These are phyloP conservation scores for Tricholoma saponaceum DNA, from an alignment of 768 basidiomycete genomes.

Conservation along the genomic window DNA sequence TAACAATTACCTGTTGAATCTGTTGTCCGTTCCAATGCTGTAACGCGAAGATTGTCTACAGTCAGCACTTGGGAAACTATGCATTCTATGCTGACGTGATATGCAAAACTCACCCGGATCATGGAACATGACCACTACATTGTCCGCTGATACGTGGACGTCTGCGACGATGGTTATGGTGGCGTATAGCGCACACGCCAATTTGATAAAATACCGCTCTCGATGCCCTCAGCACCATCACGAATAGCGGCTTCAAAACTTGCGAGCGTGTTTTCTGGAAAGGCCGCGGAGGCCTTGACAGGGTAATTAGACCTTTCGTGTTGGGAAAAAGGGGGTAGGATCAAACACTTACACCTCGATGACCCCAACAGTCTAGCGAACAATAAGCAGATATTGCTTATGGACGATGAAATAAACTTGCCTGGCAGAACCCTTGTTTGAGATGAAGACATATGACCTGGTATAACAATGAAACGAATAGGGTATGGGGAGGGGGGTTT, in stretches of 20 bases:
- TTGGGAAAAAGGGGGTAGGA: background rate
- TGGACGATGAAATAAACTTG: constrained; percentile 10
- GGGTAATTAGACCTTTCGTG: background rate
- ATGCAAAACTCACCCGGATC: constrained; percentile 59
- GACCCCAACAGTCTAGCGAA: constrained; percentile 63
- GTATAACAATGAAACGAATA: background rate
- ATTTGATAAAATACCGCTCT: constrained; percentile 78
- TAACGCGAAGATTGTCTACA: background rate
- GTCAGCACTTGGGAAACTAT: constrained; percentile 1
- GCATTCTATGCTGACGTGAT: constrained; percentile 18
- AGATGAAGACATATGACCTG: constrained; percentile 3
- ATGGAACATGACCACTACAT: constrained; percentile 92
- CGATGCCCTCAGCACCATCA: constrained; percentile 94
- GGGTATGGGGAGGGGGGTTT: background rate
- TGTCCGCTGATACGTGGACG: constrained; percentile 90
- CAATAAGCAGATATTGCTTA: background rate
- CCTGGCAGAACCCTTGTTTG: constrained; percentile 25
- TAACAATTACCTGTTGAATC: constrained; percentile 53
- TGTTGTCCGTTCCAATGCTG: constrained; percentile 78
- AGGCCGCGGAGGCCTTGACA: constrained; percentile 73
- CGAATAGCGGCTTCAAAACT: constrained; percentile 94
- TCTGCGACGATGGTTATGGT: constrained; percentile 67
- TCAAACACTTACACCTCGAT: constrained; percentile 41
- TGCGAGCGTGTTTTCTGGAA: constrained; percentile 92
- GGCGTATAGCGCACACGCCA: constrained; percentile 29